Evolutionary conservation across 2,329 filamentous ascomycete genomes (phyloP), one percentile per base, ranked within the genome.

Genomic region (Aspergillus sojae): DNA sequence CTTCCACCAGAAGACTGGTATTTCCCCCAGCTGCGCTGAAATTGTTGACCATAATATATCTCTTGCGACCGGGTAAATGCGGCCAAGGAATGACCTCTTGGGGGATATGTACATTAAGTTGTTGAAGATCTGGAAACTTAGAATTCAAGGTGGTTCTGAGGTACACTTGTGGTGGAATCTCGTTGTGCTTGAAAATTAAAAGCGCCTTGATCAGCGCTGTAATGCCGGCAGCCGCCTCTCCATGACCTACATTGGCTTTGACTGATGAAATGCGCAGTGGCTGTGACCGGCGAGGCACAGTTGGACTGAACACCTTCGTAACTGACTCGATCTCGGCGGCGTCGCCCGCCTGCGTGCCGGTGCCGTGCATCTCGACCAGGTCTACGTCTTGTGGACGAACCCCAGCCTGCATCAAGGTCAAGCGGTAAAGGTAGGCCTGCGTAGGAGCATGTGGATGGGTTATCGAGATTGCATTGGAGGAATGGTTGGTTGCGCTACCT

Each of bases 291-390:
- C 23, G 88, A 87, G 70, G 88, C 86, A 39, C 88, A 89, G 68
- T 88, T 89, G 72, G 88, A 91, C 72, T 73, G 62, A 78, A 77
- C 28, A 74, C 71, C 19, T 72, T 70, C 16, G 72, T 70, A 57
- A 96, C 90, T 0, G 90, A 93, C 1, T 87, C 82, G 89, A 94
- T 94, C 75, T 97, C 93, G 4, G 88, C 90, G 14, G 88, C 89
- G 72, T 96, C 58, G n/a, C 91, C 93, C 36, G 91, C 92, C 76
- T 95, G 91, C 0, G 92, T 96, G 41, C 93, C 93, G 3, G 93
- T 96, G 21, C 91, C 93, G 75, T 96, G 92, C 88, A 95, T 93
- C 78, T 96, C 93, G 10, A 96, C 89, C 72, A 94, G 95, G 77
- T 88, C 88, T 57, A 96, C 85, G 67, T 94, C 90, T 55, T 88